Conservation (phyloP, 1,284 basidiomycete species). For the Hymenochaete sp. region DNA sequence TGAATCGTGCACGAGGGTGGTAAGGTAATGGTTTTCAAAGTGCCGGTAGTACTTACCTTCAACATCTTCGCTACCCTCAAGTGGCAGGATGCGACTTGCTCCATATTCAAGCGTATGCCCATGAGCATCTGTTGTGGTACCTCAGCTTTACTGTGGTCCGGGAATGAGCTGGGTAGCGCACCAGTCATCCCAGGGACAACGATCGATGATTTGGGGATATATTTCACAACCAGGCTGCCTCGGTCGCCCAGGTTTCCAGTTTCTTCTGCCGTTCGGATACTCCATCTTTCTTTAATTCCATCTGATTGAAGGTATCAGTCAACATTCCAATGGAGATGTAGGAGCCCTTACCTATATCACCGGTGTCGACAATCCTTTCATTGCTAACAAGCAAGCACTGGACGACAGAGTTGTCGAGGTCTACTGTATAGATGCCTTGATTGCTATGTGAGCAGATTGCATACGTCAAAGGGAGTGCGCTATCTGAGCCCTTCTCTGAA, state of each 20-base stretch:
- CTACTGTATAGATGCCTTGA: conserved; percentile 51
- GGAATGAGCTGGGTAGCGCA: conserved; percentile 26
- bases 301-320: conserved; percentile 26
- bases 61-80: conserved; percentile 56
- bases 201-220: conserved; percentile 44
- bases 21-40: conserved; percentile 4
- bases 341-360: conserved; percentile 41
- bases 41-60: conserved; percentile 33
- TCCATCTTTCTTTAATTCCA: conserved; percentile 26
- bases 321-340: conserved; percentile 15
- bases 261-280: conserved; percentile 19
- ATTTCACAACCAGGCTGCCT: conserved; percentile 25
- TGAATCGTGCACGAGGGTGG: conserved; percentile 23
- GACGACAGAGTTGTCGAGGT: conserved; percentile 36
- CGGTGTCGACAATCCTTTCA: conserved; percentile 41
- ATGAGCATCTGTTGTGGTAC: conserved; percentile 61
- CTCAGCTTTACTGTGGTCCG: background rate
- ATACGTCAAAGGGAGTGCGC: conserved; percentile 29
- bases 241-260: background rate
- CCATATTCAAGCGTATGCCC: conserved; percentile 74
- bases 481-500: background rate
- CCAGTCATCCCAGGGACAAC: conserved; percentile 63
- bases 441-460: conserved; percentile 50
- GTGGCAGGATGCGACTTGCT: conserved; percentile 49
- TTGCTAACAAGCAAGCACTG: conserved; percentile 54